Evolutionary conservation across 768 basidiomycete species (phyloP).

Genomic region (Galerina marginata): DNA sequence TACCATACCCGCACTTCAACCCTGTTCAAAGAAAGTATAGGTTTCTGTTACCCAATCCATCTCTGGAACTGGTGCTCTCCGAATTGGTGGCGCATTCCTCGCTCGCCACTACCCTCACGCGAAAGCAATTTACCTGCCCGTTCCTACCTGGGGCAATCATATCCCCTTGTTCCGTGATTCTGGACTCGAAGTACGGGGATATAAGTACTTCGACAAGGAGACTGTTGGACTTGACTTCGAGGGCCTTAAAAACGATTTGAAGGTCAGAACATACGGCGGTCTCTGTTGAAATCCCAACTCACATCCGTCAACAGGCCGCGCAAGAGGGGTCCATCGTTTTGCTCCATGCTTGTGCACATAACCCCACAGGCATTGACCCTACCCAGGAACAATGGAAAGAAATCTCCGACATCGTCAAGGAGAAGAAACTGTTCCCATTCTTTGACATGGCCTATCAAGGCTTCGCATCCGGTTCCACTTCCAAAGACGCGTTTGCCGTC

Average conservation of each 20-base stretch:
- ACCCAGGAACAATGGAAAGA: constrained; percentile 92
- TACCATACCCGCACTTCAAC: not conserved
- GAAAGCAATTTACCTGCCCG: constrained; percentile 89
- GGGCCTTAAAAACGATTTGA: constrained; percentile 86
- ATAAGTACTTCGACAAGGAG: constrained; percentile 93
- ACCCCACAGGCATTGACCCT: constrained; percentile 98
- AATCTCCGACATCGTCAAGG: constrained; percentile 85
- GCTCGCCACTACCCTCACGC: constrained; percentile 86
- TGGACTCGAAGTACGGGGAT: constrained; percentile 89
- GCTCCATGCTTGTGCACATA: constrained; percentile 97
- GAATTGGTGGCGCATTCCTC: constrained; percentile 93
- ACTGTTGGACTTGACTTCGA: constrained; percentile 93
- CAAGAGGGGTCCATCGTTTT: constrained; percentile 86
- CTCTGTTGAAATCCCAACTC: not conserved
- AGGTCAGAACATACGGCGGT: constrained; percentile 49
- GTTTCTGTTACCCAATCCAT: constrained; percentile 91
- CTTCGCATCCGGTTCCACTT: constrained; percentile 92
- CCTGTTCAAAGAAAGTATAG: constrained; percentile 41
- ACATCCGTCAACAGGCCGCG: constrained; percentile 50
- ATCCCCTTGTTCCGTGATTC: constrained; percentile 93
- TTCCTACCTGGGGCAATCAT: constrained; percentile 98
- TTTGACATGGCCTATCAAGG: constrained; percentile 99
- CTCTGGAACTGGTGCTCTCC: constrained; percentile 96
- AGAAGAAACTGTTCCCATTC: constrained; percentile 94
- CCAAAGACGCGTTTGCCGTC: constrained; percentile 92